Conservation (phyloP, 805 yeast species). For the Yarrowia keelungensis region DNA sequence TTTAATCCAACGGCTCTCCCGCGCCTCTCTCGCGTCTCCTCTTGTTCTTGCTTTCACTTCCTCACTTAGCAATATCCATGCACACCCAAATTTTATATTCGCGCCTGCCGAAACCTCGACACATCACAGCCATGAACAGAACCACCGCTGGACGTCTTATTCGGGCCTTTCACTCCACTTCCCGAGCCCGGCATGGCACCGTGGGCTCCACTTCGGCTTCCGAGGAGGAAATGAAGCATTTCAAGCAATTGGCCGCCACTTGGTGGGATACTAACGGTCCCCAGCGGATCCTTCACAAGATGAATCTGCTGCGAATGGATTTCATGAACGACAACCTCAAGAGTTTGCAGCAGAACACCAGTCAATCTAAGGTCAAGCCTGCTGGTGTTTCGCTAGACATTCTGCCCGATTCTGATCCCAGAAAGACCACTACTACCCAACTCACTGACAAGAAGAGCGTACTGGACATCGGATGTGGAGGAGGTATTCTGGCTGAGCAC, state of each 20-base stretch:
- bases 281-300: constrained; percentile 90
- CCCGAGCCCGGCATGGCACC: constrained; percentile 14
- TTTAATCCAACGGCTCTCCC: no score
- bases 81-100: constrained; percentile 19
- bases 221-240: constrained; percentile 75
- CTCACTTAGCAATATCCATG: constrained; percentile 3
- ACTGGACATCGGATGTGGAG: constrained; percentile 97
- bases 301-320: constrained; percentile 90
- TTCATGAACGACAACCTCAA: constrained; percentile 70
- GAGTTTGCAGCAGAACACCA: constrained; percentile 6
- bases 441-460: constrained; percentile 54
- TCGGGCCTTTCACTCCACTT: constrained; percentile 26
- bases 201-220: constrained; percentile 41
- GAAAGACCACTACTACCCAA: constrained; percentile 48
- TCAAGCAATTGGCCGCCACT: constrained; percentile 83
- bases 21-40: no score
- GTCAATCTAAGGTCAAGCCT: constrained; percentile 53
- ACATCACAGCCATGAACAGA: constrained; percentile 29
- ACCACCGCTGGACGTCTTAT: constrained; percentile 24
- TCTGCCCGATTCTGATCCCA: constrained; percentile 59
- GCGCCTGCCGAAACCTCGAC: constrained; percentile 3
- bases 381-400: constrained; percentile 79
- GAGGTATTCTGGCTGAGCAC: constrained; percentile 91
- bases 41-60: background rate
- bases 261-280: constrained; percentile 99